Evolutionary conservation across 2,329 filamentous ascomycete species (phyloP), one percentile per base, ranked within the genome.

Genomic region (Trichoderma sp.): DNA sequence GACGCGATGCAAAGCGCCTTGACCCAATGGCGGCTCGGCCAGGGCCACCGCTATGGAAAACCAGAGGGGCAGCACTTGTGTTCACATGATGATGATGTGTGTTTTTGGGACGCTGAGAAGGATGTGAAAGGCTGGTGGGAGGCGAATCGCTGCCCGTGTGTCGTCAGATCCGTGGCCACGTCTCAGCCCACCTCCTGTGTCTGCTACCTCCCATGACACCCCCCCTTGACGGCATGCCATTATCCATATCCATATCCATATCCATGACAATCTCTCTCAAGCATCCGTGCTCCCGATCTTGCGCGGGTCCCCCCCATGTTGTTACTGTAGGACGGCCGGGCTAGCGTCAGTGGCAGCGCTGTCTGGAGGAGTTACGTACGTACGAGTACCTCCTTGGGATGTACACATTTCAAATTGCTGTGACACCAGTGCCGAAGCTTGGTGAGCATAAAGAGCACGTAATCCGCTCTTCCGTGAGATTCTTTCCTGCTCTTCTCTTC

Each of bases 381-480:
- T 43, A 43, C 36, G 17, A 36, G 58, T 32, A 43, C 59, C 58
- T 70, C 59, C 68, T 43, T 70, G 58, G 57, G 57, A 62, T 55
- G 32, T 32, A 17, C 9, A 23, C n/a, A n/a, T 59, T 28, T 12
- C 59, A 43, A 55, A 32, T n/a, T 57, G 43, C 68, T 26, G 66
- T 62, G 39, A 69, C 57, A 62, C 66, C 28, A 69, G 36, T 57
- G 68, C 68, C 68, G 43, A 26, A 23, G 47, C 36, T 30, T 64
- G 55, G 63, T 43, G 62, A 72, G 76, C 75, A 76, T 78, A 78
- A 78, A 77, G 76, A 77, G 76, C 71, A 74, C 68, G 73, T 63
- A 55, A 72, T 73, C 76, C 76, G 76, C 79, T 73, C 71, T 74
- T 68, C 53, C 32, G 8, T 61, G 13, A n/a, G 20, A 26, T 34